phyloP scores from a whole-genome alignment of 2,329 filamentous ascomycete genomes.

The Botrytis pseudocinerea region DNA sequence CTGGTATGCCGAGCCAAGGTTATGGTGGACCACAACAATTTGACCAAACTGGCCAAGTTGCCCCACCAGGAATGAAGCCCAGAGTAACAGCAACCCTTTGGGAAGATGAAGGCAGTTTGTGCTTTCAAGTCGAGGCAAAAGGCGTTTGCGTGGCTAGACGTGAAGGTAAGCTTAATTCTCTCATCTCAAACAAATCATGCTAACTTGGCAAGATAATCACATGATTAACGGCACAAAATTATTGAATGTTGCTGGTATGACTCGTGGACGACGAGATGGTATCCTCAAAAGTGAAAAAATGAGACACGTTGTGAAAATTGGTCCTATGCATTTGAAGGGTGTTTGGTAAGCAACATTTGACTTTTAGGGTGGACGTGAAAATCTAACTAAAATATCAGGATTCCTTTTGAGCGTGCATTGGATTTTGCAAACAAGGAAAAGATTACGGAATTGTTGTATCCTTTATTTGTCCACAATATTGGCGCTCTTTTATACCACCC shows the following conservation, averaged over 20 bases:
- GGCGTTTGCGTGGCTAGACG: conserved; percentile 93
- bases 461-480: conserved; percentile 96
- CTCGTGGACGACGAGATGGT: conserved; percentile 87
- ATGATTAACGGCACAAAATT: conserved; percentile 99
- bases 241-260: conserved; percentile 97
- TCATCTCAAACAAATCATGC: conserved; percentile 5
- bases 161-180: conserved; percentile 69
- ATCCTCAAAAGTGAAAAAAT: conserved; percentile 98
- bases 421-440: conserved; percentile 99
- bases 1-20: conserved; percentile 50
- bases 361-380: neutral
- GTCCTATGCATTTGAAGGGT: conserved; percentile 97
- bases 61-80: conserved; percentile 93
- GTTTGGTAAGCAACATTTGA: conserved; percentile 71
- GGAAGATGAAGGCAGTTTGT: conserved; percentile 97
- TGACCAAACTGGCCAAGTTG: conserved; percentile 89
- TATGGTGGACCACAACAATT: conserved; percentile 54
- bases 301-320: conserved; percentile 96
- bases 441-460: conserved; percentile 93
- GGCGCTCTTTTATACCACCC: conserved; percentile 91
- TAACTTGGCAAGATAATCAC: conserved; percentile 71
- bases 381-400: conserved; percentile 58
- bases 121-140: conserved; percentile 95
- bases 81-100: conserved; percentile 93
- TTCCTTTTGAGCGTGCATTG: conserved; percentile 94